These are phyloP conservation scores for Knoxdaviesia capensis DNA, from an alignment of 2,329 filamentous ascomycete genomes.

Conservation along the genomic window DNA sequence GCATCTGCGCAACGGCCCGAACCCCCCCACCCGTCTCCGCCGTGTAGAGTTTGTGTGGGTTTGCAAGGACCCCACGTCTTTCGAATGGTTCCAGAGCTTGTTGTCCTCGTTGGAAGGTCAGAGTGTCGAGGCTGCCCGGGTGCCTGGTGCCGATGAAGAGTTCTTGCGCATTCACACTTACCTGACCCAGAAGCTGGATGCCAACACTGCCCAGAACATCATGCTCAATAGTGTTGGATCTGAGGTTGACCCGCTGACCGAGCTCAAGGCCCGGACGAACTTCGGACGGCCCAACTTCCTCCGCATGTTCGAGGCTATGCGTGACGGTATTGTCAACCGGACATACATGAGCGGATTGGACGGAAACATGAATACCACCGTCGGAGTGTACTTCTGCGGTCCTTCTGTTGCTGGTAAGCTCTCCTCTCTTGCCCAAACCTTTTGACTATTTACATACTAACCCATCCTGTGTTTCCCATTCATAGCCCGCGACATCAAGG, in stretches of 20 bases:
- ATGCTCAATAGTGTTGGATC: conserved; percentile 87
- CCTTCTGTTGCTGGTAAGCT: conserved; percentile 46
- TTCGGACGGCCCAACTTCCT: conserved; percentile 86
- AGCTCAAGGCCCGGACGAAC: conserved; percentile 76
- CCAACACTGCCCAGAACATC: conserved; percentile 88
- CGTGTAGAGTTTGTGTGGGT: conserved; percentile 99
- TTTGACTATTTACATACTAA: too few species aligned
- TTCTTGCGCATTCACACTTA: conserved; percentile 98
- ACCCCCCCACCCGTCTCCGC: conserved; percentile 72
- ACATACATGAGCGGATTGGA: conserved; percentile 73
- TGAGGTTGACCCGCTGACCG: conserved; percentile 75
- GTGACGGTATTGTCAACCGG: conserved; percentile 67
- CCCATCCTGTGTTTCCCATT: too few species aligned
- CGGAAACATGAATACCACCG: conserved; percentile 55
- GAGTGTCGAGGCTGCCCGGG: conserved; percentile 46
- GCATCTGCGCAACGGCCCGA: conserved; percentile 78
- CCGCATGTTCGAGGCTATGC: conserved; percentile 64
- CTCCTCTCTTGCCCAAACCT: too few species aligned
- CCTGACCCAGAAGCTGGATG: conserved; percentile 80
- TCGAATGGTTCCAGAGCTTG: conserved; percentile 97
- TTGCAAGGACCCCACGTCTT: conserved; percentile 84
- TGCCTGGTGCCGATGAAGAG: conserved; percentile 49
- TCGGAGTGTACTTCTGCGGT: conserved; percentile 96
- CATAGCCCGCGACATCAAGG: conserved; percentile 60
- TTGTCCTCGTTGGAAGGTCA: conserved; percentile 81